Conservation (phyloP, 305 asterid species). For the Rubia balearica region DNA sequence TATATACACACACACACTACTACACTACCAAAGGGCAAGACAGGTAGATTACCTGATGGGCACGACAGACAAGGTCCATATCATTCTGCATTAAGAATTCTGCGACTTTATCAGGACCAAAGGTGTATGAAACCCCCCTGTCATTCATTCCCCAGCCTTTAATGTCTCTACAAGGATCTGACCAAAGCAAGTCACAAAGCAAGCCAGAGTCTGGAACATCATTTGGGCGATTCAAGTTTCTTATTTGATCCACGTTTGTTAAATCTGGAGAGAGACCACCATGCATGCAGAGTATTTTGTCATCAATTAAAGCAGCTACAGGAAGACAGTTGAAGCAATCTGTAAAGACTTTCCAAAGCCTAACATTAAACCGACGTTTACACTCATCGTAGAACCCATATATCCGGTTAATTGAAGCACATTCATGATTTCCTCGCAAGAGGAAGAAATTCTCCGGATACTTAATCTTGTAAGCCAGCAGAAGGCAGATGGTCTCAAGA, state of each 20-base stretch:
- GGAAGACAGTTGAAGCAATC: slow-evolving; percentile 79
- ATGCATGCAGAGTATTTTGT: slow-evolving; percentile 76
- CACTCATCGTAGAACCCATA: slow-evolving; percentile 76
- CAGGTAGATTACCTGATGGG: slow-evolving; percentile 52
- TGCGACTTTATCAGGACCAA: slow-evolving; percentile 71
- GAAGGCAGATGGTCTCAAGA: slow-evolving; percentile 68
- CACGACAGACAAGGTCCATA: slow-evolving; percentile 78
- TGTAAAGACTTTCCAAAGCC: slow-evolving; percentile 66
- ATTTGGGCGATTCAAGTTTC: slow-evolving; percentile 59
- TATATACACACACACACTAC: background rate
- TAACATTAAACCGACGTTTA: slow-evolving; percentile 62
- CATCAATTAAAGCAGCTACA: slow-evolving; percentile 76
- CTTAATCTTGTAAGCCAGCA: slow-evolving; percentile 71
- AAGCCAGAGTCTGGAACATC: slow-evolving; percentile 77
- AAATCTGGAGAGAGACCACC: slow-evolving; percentile 89
- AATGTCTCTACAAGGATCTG: slow-evolving; percentile 66
- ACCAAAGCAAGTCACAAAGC: slow-evolving; percentile 78
- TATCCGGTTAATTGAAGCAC: slow-evolving; percentile 70
- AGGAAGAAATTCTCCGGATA: slow-evolving; percentile 73
- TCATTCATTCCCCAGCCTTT: slow-evolving; percentile 87
- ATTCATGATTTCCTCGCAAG: slow-evolving; percentile 71
- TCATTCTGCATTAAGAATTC: slow-evolving; percentile 68
- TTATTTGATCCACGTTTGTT: slow-evolving; percentile 54
- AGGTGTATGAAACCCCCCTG: slow-evolving; percentile 68
- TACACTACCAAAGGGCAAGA: background rate